Conservation (phyloP, 2,329 filamentous ascomycete species). For the Myrmaecium sp. region DNA sequence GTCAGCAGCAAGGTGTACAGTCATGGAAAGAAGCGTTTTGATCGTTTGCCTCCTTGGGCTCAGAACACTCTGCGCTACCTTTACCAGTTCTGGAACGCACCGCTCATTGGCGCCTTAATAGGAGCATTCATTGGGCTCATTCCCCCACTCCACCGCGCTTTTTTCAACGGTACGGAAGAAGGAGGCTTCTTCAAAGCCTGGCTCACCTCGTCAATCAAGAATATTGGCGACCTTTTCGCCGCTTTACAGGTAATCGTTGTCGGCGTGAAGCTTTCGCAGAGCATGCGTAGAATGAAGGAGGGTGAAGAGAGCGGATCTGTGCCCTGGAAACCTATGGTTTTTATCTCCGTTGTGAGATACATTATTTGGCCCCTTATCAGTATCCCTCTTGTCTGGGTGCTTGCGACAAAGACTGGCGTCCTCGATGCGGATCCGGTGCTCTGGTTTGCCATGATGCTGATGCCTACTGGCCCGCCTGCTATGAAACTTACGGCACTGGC, state of each 20-base stretch:
- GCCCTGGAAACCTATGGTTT: slow-evolving; percentile 32
- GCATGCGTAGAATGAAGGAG: slow-evolving; percentile 30
- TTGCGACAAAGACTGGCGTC: slow-evolving; percentile 35
- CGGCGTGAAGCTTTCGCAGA: slow-evolving; percentile 45
- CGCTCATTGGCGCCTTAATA: slow-evolving; percentile 41
- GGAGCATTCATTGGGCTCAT: slow-evolving; percentile 44
- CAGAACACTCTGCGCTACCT: slow-evolving; percentile 25
- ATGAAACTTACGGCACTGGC: slow-evolving; percentile 36
- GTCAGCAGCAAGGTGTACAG: slow-evolving; percentile 17
- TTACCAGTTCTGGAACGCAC: slow-evolving; percentile 42
- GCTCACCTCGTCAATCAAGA: slow-evolving; percentile 44
- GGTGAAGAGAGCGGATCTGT: slow-evolving; percentile 25
- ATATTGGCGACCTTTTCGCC: slow-evolving; percentile 47
- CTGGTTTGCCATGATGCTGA: slow-evolving; percentile 48
- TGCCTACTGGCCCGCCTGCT: slow-evolving; percentile 38
- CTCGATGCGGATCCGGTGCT: slow-evolving; percentile 43
- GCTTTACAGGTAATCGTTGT: slow-evolving; percentile 48
- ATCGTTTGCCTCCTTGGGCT: slow-evolving; percentile 18
- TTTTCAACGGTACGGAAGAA: slow-evolving; percentile 40
- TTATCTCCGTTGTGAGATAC: slow-evolving; percentile 40
- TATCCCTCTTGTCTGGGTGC: slow-evolving; percentile 36
- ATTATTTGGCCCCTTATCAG: slow-evolving; percentile 42
- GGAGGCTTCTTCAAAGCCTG: slow-evolving; percentile 51
- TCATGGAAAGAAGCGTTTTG: slow-evolving; percentile 17
- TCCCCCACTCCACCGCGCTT: slow-evolving; percentile 40